Percentiles rank a stretch among this genome's conserved stretches.
Conservation (phyloP, 1,284 basidiomycete genomes). For the Cutaneotrichosporon arboriforme region DNA sequence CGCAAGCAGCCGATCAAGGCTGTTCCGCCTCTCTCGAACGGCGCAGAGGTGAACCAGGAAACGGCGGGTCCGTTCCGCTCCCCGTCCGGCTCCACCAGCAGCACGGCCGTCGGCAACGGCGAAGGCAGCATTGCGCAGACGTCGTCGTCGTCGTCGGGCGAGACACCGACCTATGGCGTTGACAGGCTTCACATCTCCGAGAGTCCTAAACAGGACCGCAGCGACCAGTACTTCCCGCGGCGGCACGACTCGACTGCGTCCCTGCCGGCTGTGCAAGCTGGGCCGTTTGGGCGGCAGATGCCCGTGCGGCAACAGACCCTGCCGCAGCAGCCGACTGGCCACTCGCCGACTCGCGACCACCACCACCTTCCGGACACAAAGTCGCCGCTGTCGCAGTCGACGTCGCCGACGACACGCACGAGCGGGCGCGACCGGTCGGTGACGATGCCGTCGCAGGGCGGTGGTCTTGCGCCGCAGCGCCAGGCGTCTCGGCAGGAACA, state of each 20-base stretch:
- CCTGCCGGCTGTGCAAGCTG: conserved; percentile 35
- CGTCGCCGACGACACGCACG: not conserved
- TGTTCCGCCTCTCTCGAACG: conserved; percentile 37
- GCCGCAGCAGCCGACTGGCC: not conserved
- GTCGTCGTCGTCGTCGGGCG: conserved; percentile 20
- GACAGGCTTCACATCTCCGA: conserved; percentile 26
- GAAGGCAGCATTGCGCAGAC: not conserved
- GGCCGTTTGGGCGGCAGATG: conserved; percentile 11
- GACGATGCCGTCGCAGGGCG: conserved; percentile 9
- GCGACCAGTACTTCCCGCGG: conserved; percentile 63
- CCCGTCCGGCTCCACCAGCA: conserved; percentile 25
- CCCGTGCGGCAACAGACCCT: conserved; percentile 23
- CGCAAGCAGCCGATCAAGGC: conserved; percentile 45
- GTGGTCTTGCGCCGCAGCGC: conserved; percentile 6
- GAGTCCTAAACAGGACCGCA: conserved; percentile 51
- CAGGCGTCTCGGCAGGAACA: conserved; percentile 27
- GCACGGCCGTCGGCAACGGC: conserved; percentile 25
- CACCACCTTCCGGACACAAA: not conserved
- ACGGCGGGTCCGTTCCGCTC: conserved; percentile 39
- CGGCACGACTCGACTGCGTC: conserved; percentile 65
- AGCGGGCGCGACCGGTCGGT: conserved; percentile 10
- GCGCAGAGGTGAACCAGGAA: conserved; percentile 16
- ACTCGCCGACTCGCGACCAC: not conserved
- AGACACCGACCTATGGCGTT: conserved; percentile 18
- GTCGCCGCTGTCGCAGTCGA: not conserved